phyloP scores from a whole-genome alignment of 768 basidiomycete genomes.

The Naganishia vishniacii region DNA sequence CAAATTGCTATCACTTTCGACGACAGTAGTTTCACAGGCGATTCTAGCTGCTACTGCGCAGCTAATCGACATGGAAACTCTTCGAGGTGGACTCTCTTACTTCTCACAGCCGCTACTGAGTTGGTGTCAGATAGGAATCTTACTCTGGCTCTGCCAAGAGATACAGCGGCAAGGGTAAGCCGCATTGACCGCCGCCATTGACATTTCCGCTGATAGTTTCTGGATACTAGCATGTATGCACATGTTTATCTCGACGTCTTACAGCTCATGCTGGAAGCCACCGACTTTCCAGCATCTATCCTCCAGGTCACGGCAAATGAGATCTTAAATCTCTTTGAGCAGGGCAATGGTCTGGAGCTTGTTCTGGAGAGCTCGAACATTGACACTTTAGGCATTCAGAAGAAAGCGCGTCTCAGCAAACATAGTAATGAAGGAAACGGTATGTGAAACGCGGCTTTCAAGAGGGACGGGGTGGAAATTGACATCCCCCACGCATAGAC shows the following conservation, averaged over 20 bases:
- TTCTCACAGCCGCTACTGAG: slow-evolving; percentile 50
- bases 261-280: slow-evolving; percentile 34
- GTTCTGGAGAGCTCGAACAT: slow-evolving; percentile 38
- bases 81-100: slow-evolving; percentile 49
- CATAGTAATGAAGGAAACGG: background rate
- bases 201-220: background rate
- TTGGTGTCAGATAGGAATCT: slow-evolving; percentile 49
- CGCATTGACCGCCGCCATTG: background rate
- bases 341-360: slow-evolving; percentile 29
- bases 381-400: slow-evolving; percentile 29
- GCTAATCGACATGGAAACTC: slow-evolving; percentile 47
- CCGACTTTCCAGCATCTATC: slow-evolving; percentile 34
- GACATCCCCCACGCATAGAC: background rate
- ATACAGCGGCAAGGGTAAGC: slow-evolving; percentile 45
- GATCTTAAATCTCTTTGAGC: slow-evolving; percentile 30
- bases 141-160: slow-evolving; percentile 46
- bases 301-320: slow-evolving; percentile 30
- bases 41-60: slow-evolving; percentile 43
- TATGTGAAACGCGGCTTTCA: background rate
- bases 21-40: slow-evolving; percentile 49
- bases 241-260: slow-evolving; percentile 41
- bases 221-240: slow-evolving; percentile 32
- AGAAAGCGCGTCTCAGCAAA: slow-evolving; percentile 23
- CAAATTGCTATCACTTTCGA: slow-evolving; percentile 45
- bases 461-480: too few relatives aligned